Evolutionary conservation across 106 monocot genomes (phyloP).

Genomic region (Dendrobium chrysotoxum): DNA sequence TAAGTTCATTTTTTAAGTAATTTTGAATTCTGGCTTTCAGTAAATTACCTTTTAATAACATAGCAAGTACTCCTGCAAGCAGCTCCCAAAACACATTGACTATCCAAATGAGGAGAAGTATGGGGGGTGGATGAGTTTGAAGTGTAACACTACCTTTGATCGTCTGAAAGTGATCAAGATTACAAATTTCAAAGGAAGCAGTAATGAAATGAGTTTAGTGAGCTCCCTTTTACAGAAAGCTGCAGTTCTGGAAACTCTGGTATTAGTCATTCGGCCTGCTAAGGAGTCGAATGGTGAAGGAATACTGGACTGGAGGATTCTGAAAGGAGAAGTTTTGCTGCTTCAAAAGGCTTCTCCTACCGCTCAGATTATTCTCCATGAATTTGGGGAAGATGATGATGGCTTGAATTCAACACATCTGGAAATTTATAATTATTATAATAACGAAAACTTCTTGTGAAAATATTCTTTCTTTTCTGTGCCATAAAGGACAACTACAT

Average conservation of each 20-base stretch:
- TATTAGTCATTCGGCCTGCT: conserved; percentile 17
- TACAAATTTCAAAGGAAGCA: conserved; percentile 31
- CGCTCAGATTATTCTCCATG: not conserved
- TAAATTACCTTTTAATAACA: not conserved
- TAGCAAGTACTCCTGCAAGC: conserved; percentile 2
- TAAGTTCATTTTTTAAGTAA: not conserved
- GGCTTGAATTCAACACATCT: not conserved
- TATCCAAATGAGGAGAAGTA: not conserved
- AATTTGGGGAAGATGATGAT: conserved; percentile 5
- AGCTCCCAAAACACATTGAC: not conserved
- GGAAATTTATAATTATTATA: not conserved
- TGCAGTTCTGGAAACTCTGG: conserved; percentile 18
- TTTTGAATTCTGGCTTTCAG: not conserved
- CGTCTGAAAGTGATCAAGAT: conserved; percentile 35
- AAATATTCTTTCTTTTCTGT: no score
- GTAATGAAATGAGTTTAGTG: conserved; percentile 29
- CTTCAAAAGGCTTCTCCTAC: conserved; percentile 15
- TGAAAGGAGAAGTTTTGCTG: conserved; percentile 17
- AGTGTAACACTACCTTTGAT: not conserved
- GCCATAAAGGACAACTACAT: no score
- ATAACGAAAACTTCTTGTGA: no score
- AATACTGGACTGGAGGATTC: conserved; percentile 5
- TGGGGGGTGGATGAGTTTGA: not conserved
- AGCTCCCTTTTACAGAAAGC: conserved; percentile 38
- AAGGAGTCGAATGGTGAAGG: not conserved